Evolutionary conservation across 192 early-diverging fungal species (phyloP), one percentile per base, ranked within the genome.

Genomic region (Dissophora ornata): DNA sequence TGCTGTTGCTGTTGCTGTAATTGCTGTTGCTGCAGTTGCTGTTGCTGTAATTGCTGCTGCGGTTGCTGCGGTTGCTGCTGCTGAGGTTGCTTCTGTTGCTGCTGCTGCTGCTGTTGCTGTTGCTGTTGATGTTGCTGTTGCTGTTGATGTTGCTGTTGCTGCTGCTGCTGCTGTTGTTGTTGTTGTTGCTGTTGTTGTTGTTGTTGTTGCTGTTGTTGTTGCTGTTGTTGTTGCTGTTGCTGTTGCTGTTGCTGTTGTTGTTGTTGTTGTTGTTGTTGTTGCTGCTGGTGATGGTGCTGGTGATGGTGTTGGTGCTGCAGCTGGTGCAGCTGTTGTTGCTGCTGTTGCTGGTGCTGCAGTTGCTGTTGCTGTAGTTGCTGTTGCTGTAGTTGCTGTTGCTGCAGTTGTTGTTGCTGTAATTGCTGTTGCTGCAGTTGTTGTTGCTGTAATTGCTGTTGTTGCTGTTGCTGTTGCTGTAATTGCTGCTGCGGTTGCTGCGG

Each of bases 131-230:
- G 53, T 11, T 32, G 44, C n/a, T 55, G 45, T 22, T 55, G 65
- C 18, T 48, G 54, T 36, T 41, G 42, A 3, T 29, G 12, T 22
- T 28, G 33, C 7, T 57, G 65, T 9, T 50, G 65, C 19, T 30
- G 36, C 19, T 51, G 58, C 1, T 47, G 50, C 18, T 46, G 51
- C 2, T 59, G 67, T 11, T 42, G 47, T 6, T 22, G 48, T n/a
- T 69, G 67, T 32, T 60, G 69, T 10, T 50, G 67, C 4, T 38
- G 57, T 6, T 52, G 48, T n/a, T 54, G 57, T 4, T 60, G 67
- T 16, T 51, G 57, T 9, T 45, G 57, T n/a, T 26, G 54, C 21
- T 47, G 44, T 15, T 34, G 47, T 25, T 58, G 55, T 8, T 60
- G 56, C 5, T 54, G 40, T 45, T 50, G 48, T 16, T 69, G 56